Base-by-base conservation (phyloP, 768 basidiomycete genomes). In the Suillus subaureus region DNA sequence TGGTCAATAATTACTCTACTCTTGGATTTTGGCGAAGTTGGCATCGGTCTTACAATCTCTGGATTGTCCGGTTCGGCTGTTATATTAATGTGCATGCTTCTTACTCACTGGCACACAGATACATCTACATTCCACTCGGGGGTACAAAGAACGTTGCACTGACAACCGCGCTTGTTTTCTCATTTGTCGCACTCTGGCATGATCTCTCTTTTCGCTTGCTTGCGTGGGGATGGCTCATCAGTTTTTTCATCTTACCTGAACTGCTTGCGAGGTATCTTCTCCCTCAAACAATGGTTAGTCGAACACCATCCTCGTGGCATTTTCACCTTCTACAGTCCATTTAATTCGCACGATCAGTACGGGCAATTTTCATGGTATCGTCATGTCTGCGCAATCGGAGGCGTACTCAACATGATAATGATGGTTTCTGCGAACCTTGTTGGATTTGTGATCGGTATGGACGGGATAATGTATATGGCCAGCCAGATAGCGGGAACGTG, bases 141-240 rank as follows among this genome's bases (percentile, higher is more conserved):
- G 97, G 96, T 2, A 75, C 84, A 6, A 77, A 80, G 51, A 83
- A 83, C 56, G 74, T 80, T 3, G 70, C 89, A 7, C 58, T 91
- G 28, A 90, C 96, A 49, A 92, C 87, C 0, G 67, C 89, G 12
- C 78, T 97, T 47, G 87, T 97, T 23, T 99, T 98, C 82, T 92
- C 97, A 0, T 99, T 99, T 71, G 96, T 98, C 28, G 97, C 97
- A 0, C 79, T 99, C 23, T 99, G 97, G 97, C 97, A 99, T 70
- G 97, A 98, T 73, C 82, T 98, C 2, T 92, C 92, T 0, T 89
- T 97, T 75, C 83, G 84, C 31, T 84, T 99, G 6, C 82, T 99
- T 2, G 89, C 94, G 2, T 99, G 96, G 96, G 97, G 97, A 2
- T 99, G 97, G 97, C 89, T 97, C 12, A 84, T 97, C 66, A 92